Conservation (phyloP, 371 early-diverging fungal genomes). For the Massospora cicadina region DNA sequence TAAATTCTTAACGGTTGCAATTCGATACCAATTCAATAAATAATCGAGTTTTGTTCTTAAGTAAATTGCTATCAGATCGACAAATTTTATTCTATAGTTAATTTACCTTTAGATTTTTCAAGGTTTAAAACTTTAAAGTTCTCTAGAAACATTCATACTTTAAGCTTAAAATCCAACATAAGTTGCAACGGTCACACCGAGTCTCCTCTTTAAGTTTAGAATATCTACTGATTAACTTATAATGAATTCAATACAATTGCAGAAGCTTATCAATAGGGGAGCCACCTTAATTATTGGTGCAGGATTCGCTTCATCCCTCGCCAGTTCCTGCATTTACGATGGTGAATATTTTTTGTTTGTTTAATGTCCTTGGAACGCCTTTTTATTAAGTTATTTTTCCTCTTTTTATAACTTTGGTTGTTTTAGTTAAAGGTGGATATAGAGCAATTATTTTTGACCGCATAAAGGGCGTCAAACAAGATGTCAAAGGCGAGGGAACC, state of each 20-base stretch:
- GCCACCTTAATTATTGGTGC: not conserved
- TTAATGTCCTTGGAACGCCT: not conserved
- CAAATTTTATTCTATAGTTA: too few relatives aligned
- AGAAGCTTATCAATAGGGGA: not conserved
- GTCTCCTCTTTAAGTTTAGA: too few relatives aligned
- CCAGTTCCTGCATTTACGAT: constrained; percentile 11
- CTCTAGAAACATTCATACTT: too few relatives aligned
- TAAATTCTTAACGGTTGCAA: too few relatives aligned
- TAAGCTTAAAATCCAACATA: too few relatives aligned
- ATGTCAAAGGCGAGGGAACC: constrained; percentile 78
- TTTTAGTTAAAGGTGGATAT: constrained; percentile 81
- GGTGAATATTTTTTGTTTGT: constrained; percentile 4
- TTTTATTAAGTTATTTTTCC: not conserved
- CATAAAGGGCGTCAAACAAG: constrained; percentile 70
- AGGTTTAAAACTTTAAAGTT: too few relatives aligned
- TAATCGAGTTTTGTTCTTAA: too few relatives aligned
- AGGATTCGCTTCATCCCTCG: not conserved
- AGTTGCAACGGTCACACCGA: too few relatives aligned
- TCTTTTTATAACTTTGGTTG: not conserved
- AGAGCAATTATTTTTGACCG: constrained; percentile 95
- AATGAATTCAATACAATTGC: not conserved
- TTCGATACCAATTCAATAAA: too few relatives aligned
- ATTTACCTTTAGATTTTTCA: too few relatives aligned
- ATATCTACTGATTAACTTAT: not conserved
- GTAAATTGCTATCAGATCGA: too few relatives aligned